Evolutionary conservation across 139 green algal species (phyloP), one percentile per base, ranked within the genome.

Genomic region (Nannochloris sp.): DNA sequence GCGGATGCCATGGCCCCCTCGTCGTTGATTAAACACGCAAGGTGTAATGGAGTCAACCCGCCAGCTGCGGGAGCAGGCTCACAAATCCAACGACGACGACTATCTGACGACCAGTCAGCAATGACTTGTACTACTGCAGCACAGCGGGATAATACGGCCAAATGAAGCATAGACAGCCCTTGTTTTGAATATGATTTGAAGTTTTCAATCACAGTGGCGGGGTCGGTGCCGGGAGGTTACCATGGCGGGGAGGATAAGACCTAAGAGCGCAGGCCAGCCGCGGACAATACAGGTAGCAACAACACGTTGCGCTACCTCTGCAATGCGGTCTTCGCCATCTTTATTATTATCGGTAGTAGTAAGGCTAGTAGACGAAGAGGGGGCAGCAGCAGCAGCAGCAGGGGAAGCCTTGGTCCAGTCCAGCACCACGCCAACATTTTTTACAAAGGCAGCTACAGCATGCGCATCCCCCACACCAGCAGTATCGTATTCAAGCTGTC

Each of bases 31-130:
- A 51, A 19, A 19, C 48, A 48, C 10, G 44, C 61, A 34, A 68
- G 42, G 61, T 68, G 61, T 25, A 68, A 51, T 5, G 61, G 61
- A 3, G 61, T 68, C 24, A 68, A 35, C 48, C 24, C 61, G 27
- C 24, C 4, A 13, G 37, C 34, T 4, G 48, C 42, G 4, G 44
- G 48, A 0, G 61, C 14, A 3, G 42, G 14, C 1, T 27, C 61
- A 12, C 53, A 29, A 5, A n/a, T 4, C 61, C 61, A 68, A 4
- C 24, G 19, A 4, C 36, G 36, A 12, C 42, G 10, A 19, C 19
- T 19, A 19, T 19, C 19, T 19, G 19, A 19, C 19, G 42, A 19
- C 42, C 42, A 51, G 19, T 51, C 19, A 27, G 42, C 42, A 19
- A 51, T 19, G 24, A 61, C 61, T 34, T 54, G 61, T 10, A 68